Evolutionary conservation across 345 rosid species (phyloP), one percentile per base, ranked within the genome.

Genomic region (Gossypium thurberi): DNA sequence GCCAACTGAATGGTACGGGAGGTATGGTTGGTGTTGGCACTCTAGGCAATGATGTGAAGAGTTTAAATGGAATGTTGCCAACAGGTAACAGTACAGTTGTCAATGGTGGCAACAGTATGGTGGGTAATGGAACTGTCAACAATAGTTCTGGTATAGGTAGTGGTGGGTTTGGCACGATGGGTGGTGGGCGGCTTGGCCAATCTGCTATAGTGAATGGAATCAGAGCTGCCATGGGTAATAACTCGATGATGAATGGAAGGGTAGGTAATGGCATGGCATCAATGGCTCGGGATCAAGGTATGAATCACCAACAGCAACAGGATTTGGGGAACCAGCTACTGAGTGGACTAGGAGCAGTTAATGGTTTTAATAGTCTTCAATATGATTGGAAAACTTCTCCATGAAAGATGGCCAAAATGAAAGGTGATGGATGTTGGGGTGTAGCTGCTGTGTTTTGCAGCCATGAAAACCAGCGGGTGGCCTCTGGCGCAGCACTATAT

Each of bases 321-420:
- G 99, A 92, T 75, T 75, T 92, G 73, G 95, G 97, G 77, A 94
- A 80, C 82, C 94, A 88, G 44, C 78, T 89, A 73, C 88, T 91
- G 6, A 73, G 69, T 69, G 96, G 96, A 43, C 56, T 90, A 71
- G 97, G 97, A 79, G 89, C 96, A 17, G 91, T 80, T 68, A 89
- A 86, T 50, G 87, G 93, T 82, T 88, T 80, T 75, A 87, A 70
- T 84, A 92, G 92, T 87, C 81, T 85, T 68, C 98, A 83, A 62
- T 88, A 85, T 81, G 97, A 91, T 78, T 95, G 97, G 97, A 94
- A 86, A 69, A 84, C 85, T 52, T 78, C 95, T 52, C 87, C 91
- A 2, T 87, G 81, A 86, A 37, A 66, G 65, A 33, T 42, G 46
- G 26, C 1, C 25, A 0, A 58, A 33, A 33, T 33, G 40, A 33